A percentile compares a stretch with the other conserved stretches of the same genome.
Evolutionary conservation across 2,329 filamentous ascomycete species (phyloP).

Genomic region (Fonsecaea multimorphosa): DNA sequence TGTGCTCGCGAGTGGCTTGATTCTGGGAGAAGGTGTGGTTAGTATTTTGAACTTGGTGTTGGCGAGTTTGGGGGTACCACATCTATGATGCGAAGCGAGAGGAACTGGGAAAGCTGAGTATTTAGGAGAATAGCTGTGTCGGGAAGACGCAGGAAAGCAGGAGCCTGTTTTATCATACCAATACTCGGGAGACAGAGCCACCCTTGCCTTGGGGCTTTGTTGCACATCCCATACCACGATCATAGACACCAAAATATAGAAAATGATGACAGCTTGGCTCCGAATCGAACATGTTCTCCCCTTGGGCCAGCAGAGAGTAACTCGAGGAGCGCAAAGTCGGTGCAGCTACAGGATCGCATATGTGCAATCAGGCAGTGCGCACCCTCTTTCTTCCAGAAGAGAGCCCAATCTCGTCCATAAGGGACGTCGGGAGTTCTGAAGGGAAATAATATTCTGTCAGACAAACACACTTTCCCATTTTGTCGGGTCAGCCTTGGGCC

Average conservation of each 20-base stretch:
- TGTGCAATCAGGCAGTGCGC: too few species aligned
- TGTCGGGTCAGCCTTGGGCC: not conserved
- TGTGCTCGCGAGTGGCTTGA: slow-evolving; percentile 86
- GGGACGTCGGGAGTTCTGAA: too few species aligned
- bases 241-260: not conserved
- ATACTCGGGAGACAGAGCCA: not conserved
- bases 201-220: not conserved
- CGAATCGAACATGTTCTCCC: too few species aligned
- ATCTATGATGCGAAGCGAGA: slow-evolving; percentile 59
- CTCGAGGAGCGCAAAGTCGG: too few species aligned
- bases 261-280: not conserved
- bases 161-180: not conserved
- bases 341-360: too few species aligned
- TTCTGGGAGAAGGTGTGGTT: slow-evolving; percentile 87
- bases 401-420: too few species aligned
- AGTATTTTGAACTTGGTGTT: slow-evolving; percentile 89
- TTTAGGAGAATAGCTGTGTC: not conserved
- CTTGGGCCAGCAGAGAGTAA: too few species aligned
- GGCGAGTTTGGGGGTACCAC: slow-evolving; percentile 76
- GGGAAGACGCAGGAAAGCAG: not conserved
- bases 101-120: not conserved
- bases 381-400: too few species aligned
- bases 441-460: not conserved
- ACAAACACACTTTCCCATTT: not conserved
- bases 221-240: not conserved